A percentile compares a stretch with the other conserved stretches of the same genome.
Evolutionary conservation across 2,329 filamentous ascomycete species (phyloP).

Genomic region (Madurella fahalii): DNA sequence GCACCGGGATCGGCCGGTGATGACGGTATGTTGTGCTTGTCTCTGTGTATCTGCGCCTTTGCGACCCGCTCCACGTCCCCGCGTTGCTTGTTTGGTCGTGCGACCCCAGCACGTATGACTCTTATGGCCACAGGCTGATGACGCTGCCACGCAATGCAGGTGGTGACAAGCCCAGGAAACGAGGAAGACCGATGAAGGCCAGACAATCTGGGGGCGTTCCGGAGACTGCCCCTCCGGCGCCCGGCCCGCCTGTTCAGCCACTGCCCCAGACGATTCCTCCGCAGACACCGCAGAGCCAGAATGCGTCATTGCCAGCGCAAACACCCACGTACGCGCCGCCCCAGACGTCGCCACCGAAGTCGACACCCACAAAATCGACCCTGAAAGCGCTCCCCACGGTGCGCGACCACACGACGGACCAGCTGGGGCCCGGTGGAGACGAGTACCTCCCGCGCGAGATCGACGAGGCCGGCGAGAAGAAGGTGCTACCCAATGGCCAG

Average conservation of each 20-base stretch:
- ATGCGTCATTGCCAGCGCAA: conserved; percentile 42
- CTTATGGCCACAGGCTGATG: conserved; percentile 29
- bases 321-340: conserved; percentile 38
- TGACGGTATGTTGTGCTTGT: conserved; percentile 63
- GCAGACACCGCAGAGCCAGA: conserved; percentile 51
- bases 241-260: conserved; percentile 38
- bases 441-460: conserved; percentile 93
- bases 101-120: conserved; percentile 28
- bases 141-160: conserved; percentile 28
- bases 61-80: conserved; percentile 28
- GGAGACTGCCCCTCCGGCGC: conserved; percentile 54
- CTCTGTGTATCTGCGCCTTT: conserved; percentile 35
- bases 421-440: conserved; percentile 81
- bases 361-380: conserved; percentile 75
- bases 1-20: conserved; percentile 57
- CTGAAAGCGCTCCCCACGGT: conserved; percentile 95
- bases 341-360: conserved; percentile 63
- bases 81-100: conserved; percentile 33
- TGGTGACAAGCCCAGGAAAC: conserved; percentile 52
- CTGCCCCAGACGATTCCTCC: conserved; percentile 30
- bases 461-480: conserved; percentile 90
- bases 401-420: conserved; percentile 93
- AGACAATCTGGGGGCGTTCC: conserved; percentile 47
- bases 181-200: conserved; percentile 60
- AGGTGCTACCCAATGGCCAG: conserved; percentile 80